phyloP scores from a whole-genome alignment of 2,329 filamentous ascomycete genomes.

The Colletotrichum paranaense region DNA sequence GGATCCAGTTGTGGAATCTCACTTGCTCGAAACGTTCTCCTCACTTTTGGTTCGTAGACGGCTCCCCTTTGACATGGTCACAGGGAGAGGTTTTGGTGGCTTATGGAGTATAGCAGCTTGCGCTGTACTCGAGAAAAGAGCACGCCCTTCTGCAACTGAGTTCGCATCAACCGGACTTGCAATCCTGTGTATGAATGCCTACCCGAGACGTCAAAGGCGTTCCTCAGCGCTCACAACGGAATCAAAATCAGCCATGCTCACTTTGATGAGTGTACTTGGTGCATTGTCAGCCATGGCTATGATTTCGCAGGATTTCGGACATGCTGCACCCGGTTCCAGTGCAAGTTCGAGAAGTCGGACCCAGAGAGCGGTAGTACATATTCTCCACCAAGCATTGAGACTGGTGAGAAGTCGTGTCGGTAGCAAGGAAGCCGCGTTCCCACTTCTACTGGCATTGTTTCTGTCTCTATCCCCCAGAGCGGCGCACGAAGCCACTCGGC shows the following conservation, averaged over 20 bases:
- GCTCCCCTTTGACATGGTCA: not conserved
- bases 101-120: constrained; percentile 24
- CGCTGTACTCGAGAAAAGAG: constrained; percentile 9
- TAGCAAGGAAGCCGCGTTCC: constrained; percentile 5
- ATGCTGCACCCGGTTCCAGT: not conserved
- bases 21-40: constrained; percentile 5
- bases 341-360: not conserved
- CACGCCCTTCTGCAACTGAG: constrained; percentile 1
- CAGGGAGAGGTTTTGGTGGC: constrained; percentile 5
- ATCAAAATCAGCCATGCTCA: constrained; percentile 13
- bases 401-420: not conserved
- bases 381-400: constrained; percentile 27
- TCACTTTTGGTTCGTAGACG: constrained; percentile 1
- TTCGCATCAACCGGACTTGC: constrained; percentile 25
- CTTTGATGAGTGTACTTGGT: constrained; percentile 44
- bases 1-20: not conserved
- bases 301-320: constrained; percentile 22
- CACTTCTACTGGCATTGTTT: constrained; percentile 26
- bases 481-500: not conserved
- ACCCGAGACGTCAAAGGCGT: not conserved
- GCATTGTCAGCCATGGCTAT: constrained; percentile 44
- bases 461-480: not conserved
- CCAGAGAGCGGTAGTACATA: constrained; percentile 5
- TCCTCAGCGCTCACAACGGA: not conserved
- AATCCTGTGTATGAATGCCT: not conserved